These are phyloP conservation scores for Fraxinus ornus DNA, from an alignment of 305 asterid species.

Conservation along the genomic window DNA sequence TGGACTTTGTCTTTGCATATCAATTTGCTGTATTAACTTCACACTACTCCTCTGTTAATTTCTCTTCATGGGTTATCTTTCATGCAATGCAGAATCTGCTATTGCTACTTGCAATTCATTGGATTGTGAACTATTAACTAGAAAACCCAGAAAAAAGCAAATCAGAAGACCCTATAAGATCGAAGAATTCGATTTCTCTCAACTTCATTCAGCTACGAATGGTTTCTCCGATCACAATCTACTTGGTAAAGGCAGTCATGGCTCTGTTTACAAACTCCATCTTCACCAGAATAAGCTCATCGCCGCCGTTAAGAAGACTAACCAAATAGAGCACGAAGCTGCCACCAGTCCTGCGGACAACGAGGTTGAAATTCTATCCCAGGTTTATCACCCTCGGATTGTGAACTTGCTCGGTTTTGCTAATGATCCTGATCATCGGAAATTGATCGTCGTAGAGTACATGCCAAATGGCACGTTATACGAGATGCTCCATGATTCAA, in stretches of 20 bases:
- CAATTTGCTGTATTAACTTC: not conserved
- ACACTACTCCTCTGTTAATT: not conserved
- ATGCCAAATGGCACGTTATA: constrained; percentile 78
- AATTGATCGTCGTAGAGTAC: constrained; percentile 66
- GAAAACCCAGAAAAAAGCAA: constrained; percentile 6
- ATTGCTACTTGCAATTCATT: constrained; percentile 67
- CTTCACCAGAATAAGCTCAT: constrained; percentile 30
- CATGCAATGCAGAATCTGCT: constrained; percentile 69
- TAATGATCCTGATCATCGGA: constrained; percentile 37
- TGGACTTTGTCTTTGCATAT: constrained; percentile 34
- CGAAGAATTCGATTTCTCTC: constrained; percentile 48
- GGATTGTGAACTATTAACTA: constrained; percentile 43
- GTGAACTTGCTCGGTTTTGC: constrained; percentile 73
- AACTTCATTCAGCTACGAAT: constrained; percentile 24
- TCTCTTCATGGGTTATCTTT: constrained; percentile 59
- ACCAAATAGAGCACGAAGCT: constrained; percentile 24
- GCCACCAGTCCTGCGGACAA: constrained; percentile 43
- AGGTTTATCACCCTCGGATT: constrained; percentile 52
- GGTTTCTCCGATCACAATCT: constrained; percentile 56
- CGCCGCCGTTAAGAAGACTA: constrained; percentile 67
- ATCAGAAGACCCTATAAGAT: constrained; percentile 29
- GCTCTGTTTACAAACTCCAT: constrained; percentile 65
- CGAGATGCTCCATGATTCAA: constrained; percentile 61
- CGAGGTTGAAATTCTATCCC: constrained; percentile 72
- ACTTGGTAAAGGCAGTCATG: constrained; percentile 83